Evolutionary conservation across 2,329 filamentous ascomycete genomes (phyloP).

Genomic region (Aureobasidium sp.): DNA sequence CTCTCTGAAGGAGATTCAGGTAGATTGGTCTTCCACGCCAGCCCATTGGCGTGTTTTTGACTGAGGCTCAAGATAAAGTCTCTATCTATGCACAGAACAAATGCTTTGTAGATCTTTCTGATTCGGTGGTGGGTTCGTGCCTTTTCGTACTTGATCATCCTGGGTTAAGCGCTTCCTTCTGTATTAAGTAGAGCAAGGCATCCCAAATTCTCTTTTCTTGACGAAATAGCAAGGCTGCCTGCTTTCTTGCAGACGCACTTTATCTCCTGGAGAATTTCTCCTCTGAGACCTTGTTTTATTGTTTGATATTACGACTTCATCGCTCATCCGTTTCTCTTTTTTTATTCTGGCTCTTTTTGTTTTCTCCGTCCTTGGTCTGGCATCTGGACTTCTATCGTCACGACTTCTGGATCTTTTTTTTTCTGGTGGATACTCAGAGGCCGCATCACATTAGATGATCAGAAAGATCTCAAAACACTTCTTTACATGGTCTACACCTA

Average conservation of each 20-base stretch:
- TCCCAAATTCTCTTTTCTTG: not conserved
- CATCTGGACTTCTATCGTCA: not conserved
- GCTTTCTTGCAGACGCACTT: not conserved
- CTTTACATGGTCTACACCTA: not conserved
- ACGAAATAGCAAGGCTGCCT: not conserved
- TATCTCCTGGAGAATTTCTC: not conserved
- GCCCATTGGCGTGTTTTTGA: not conserved
- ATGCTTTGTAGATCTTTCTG: not conserved
- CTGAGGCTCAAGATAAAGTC: not conserved
- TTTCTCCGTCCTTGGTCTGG: not conserved
- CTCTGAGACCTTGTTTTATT: not conserved
- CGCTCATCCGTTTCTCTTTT: not conserved
- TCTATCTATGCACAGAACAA: not conserved
- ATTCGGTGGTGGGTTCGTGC: not conserved
- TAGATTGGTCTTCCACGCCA: not conserved
- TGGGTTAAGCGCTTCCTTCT: too few species aligned
- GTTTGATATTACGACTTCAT: not conserved
- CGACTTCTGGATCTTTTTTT: not conserved
- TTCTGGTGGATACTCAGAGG: not conserved
- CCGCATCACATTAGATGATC: not conserved
- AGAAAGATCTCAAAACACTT: too few species aligned
- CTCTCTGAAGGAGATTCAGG: not conserved
- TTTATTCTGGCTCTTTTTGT: not conserved
- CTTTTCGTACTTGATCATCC: not conserved
- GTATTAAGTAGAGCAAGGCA: not conserved